Evolutionary conservation across 2,329 filamentous ascomycete species (phyloP), one percentile per base, ranked within the genome.

Genomic region (Chalara sp.): DNA sequence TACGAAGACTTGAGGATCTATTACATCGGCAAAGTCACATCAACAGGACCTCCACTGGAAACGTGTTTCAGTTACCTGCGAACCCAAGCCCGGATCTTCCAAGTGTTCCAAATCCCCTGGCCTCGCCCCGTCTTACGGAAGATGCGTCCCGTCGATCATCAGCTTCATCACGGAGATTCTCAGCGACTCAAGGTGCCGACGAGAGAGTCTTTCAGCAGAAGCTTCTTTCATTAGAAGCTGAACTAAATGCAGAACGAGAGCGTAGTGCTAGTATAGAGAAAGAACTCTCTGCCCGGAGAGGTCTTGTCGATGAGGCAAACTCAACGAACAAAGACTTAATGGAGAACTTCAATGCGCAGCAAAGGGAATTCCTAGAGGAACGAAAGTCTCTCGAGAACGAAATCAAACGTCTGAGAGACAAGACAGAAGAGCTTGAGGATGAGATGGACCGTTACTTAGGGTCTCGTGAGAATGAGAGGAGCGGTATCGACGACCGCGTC

Each of bases 241-340:
- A 97, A 56, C 73, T 97, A 3, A 78, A 77, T 40, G 72, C 80
- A 1, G 88, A 95, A 64, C 87, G 80, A 60, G 86, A 91, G 52
- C 78, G 76, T 1, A 77, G 82, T 0, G 75, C 79, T 8, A 74
- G 72, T 5, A 69, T 93, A 8, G 84, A 92, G 57, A 85, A 83
- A 59, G 87, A 95, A 54, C 76, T 86, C 3, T 75, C 78, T 48
- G 70, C 73, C 3, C 76, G 77, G 47, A 84, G 78, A 71, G 79
- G 74, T 62, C 84, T 84, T 61, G 79, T 96, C 54, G 83, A 93
- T 56, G 92, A 97, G 67, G 88, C 82, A 5, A 89, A 93, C 60
- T 91, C 89, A 3, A 96, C 87, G 1, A 99, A 99, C 68, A 87
- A 87, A 60, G 93, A 97, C 67, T 80, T 99, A 7, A 83, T 99